phyloP scores from a whole-genome alignment of 2,329 filamentous ascomycete genomes.

The Sclerotinia glacialis region DNA sequence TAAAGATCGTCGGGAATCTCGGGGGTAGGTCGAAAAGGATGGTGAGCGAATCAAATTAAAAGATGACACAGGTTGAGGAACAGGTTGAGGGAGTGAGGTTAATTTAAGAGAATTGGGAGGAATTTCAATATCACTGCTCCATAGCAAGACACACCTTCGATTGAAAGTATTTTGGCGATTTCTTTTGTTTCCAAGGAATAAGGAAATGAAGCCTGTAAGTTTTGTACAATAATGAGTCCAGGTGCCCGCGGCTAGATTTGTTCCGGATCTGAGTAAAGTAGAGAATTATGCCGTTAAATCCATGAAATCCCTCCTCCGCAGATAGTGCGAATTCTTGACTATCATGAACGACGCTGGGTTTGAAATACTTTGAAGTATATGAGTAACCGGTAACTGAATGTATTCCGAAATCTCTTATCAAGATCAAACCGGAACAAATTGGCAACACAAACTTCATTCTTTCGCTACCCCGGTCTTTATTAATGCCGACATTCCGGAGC shows the following conservation, averaged over 20 bases:
- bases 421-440: constrained; percentile 6
- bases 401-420: constrained; percentile 14
- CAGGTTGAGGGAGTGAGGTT: constrained; percentile 3
- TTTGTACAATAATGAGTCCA: background rate
- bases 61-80: constrained; percentile 10
- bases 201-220: constrained; percentile 10
- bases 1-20: constrained; percentile 6
- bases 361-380: background rate
- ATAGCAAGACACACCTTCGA: constrained; percentile 19
- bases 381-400: too few relatives aligned
- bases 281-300: constrained; percentile 1
- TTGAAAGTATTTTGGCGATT: background rate
- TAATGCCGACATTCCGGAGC: constrained; percentile 10
- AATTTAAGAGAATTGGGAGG: background rate
- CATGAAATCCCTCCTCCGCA: background rate
- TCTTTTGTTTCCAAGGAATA: constrained; percentile 10
- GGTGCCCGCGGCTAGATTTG: constrained; percentile 11
- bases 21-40: constrained; percentile 15
- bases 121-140: constrained; percentile 8
- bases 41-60: constrained; percentile 12
- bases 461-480: constrained; percentile 7
- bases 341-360: background rate
- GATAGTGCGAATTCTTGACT: background rate
- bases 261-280: background rate
- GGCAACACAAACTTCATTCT: background rate